Percentiles rank a stretch among this genome's conserved stretches.
Evolutionary conservation across 371 early-diverging fungal species (phyloP).

Genomic region (Mortierella sp.): DNA sequence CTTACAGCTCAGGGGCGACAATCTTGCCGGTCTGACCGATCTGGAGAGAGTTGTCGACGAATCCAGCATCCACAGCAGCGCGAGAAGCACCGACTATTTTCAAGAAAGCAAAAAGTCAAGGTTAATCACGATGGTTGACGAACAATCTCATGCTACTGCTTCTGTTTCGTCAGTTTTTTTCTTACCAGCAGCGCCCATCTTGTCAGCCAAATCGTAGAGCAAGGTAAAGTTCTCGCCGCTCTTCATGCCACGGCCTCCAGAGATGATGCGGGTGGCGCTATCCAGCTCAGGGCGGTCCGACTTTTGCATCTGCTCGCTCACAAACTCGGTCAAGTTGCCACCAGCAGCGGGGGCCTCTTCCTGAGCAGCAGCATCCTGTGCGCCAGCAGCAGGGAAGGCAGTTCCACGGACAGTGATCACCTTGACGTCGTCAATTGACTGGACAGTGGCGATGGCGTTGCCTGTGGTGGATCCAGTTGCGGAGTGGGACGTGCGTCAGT

Average conservation of each 20-base stretch:
- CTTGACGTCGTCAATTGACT: constrained; percentile 88
- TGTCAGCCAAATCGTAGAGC: constrained; percentile 93
- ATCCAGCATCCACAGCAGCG: constrained; percentile 98
- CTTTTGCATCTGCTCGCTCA: constrained; percentile 91
- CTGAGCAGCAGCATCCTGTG: constrained; percentile 62
- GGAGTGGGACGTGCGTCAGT: not conserved
- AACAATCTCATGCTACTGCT: no score
- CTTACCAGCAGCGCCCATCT: constrained; percentile 92
- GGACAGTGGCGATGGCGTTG: constrained; percentile 97
- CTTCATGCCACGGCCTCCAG: constrained; percentile 98
- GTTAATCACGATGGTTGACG: not conserved
- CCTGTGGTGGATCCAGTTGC: constrained; percentile 56
- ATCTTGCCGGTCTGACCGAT: constrained; percentile 99
- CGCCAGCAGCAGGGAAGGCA: constrained; percentile 83
- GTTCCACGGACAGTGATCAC: constrained; percentile 92
- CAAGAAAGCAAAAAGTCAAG: not conserved
- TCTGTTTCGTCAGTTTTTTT: no score
- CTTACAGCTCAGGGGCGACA: constrained; percentile 84
- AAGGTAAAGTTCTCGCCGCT: constrained; percentile 95
- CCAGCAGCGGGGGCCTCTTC: constrained; percentile 77
- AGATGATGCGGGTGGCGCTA: constrained; percentile 88
- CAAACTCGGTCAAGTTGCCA: constrained; percentile 76
- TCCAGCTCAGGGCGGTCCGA: constrained; percentile 96
- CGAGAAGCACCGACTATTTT: constrained; percentile 94
- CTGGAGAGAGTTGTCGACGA: constrained; percentile 95